Base-by-base conservation (phyloP, 2,329 filamentous ascomycete genomes). In the Aspergillus novofumigatus region DNA sequence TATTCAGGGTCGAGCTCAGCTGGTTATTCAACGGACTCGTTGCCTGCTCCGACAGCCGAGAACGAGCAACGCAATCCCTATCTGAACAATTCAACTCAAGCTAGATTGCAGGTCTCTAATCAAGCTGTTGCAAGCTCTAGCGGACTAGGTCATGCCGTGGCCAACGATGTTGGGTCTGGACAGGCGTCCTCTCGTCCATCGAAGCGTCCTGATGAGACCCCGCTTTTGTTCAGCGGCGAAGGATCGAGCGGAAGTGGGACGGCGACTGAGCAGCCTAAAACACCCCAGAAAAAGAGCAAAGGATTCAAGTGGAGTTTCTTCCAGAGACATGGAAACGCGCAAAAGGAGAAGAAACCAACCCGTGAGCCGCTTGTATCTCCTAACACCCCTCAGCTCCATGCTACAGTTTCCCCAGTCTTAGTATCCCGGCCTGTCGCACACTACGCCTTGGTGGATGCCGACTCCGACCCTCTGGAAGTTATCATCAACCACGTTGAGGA, bases 241-340 rank as follows among this genome's bases (percentile, higher is more conserved):
- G 14, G 23, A 47, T 35, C 41, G 44, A 9, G 28, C 14, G 45
- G 28, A 41, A 28, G 52, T 26, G 48, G 59, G 32, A 28, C 44
- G 9, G 54, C 57, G 28, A 29, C 14, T 4, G 49, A 49, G 7
- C 53, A 53, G 54, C 23, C 44, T 14, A 68, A 63, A 38, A 71
- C 65, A 29, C 55, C 65, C 20, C 67, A 67, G 20, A 65, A 62
- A 48, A 67, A 66, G 64, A 72, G 23, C 72, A 73, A 59, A 79
- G 78, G 69, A 55, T 52, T 63, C 17, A 56, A 71, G 60, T 86
- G 82, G 83, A 86, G 84, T 62, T 83, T 86, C 61, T 85, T 86
- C 57, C 82, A 85, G 53, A 76, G 72, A 67, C 73, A 69, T 49
- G 61, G 59, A 58, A 67, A 60, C 41, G 64, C 56, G 52, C 60